These are phyloP conservation scores for Metarhizium album DNA, from an alignment of 2,329 filamentous ascomycete species.

Conservation along the genomic window DNA sequence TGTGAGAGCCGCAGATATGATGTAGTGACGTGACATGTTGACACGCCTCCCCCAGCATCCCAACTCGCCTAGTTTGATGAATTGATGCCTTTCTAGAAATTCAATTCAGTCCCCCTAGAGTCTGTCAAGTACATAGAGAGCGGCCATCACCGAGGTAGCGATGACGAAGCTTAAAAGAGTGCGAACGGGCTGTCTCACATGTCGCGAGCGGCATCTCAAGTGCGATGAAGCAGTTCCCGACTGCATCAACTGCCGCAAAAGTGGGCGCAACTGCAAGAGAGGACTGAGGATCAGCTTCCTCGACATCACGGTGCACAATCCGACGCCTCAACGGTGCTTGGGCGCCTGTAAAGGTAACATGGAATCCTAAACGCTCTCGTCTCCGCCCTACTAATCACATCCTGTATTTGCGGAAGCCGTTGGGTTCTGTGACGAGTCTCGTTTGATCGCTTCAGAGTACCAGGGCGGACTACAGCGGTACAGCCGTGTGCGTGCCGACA, in stretches of 20 bases:
- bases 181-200: slow-evolving; percentile 83
- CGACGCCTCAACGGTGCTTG: slow-evolving; percentile 36
- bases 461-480: slow-evolving; percentile 62
- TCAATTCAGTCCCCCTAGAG: background rate
- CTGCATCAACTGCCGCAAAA: slow-evolving; percentile 77
- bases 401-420: slow-evolving; percentile 35
- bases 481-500: background rate
- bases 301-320: slow-evolving; percentile 63
- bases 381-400: slow-evolving; percentile 7
- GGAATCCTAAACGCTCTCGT: background rate
- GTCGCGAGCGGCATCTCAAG: slow-evolving; percentile 79
- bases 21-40: background rate
- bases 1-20: background rate
- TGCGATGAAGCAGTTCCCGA: slow-evolving; percentile 64
- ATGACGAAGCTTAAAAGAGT: slow-evolving; percentile 55
- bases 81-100: too few relatives aligned
- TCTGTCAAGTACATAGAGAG: background rate
- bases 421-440: slow-evolving; percentile 78
- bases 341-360: slow-evolving; percentile 15
- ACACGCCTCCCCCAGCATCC: background rate
- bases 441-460: slow-evolving; percentile 85
- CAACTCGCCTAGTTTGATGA: background rate
- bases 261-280: slow-evolving; percentile 73
- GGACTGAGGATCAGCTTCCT: slow-evolving; percentile 87
- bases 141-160: background rate